phyloP scores from a whole-genome alignment of 73 alveolate genomes.

The Paramecium tetraurelia region DNA sequence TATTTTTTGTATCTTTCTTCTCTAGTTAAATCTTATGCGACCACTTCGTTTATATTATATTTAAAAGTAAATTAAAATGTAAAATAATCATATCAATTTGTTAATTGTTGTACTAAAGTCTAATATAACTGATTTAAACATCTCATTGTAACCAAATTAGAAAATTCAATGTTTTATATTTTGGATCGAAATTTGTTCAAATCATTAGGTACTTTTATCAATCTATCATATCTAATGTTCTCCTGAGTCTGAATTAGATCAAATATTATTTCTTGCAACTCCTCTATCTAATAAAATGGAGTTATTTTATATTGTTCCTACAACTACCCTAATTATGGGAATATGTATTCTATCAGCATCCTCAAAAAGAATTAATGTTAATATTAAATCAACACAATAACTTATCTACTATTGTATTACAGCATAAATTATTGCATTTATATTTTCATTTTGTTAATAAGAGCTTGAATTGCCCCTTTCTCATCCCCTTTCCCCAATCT shows the following conservation, averaged over 20 bases:
- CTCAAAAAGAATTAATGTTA: not conserved
- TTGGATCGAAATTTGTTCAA: not conserved
- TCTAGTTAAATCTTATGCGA: not conserved
- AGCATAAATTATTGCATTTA: conserved; percentile 1
- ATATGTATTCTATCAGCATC: not conserved
- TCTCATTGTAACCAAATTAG: conserved; percentile 15
- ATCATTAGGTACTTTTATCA: not conserved
- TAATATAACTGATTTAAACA: not conserved
- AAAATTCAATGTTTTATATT: not conserved
- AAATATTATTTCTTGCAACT: not conserved
- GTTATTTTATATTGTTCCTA: not conserved
- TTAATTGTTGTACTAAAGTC: not conserved
- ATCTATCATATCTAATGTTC: not conserved
- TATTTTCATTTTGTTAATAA: not conserved
- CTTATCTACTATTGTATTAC: not conserved
- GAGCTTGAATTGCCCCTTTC: not conserved
- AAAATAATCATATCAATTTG: not conserved
- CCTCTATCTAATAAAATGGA: not conserved
- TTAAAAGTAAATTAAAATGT: not conserved
- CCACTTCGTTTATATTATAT: not conserved
- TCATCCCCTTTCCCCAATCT: not conserved
- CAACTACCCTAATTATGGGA: not conserved
- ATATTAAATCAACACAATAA: not conserved
- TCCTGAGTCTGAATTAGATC: not conserved
- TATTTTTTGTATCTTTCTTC: not conserved